Percentiles rank a stretch among this genome's conserved stretches.
Conservation (phyloP, 1,139 yeast genomes). For the Kodamaea sp. region DNA sequence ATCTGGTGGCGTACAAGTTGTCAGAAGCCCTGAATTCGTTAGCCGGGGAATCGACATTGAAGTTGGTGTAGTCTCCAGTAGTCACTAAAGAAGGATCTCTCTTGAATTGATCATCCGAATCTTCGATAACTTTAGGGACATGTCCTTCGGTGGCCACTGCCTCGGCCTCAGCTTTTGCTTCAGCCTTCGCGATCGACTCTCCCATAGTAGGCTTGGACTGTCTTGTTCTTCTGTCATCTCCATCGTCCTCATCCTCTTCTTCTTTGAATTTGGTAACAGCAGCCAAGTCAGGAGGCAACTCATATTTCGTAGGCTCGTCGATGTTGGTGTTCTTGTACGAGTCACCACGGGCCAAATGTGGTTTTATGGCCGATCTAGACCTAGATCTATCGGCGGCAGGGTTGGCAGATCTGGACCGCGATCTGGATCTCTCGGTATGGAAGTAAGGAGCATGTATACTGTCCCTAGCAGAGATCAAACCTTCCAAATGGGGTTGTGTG, state of each 20-base stretch:
- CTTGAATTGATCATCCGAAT: constrained; percentile 20
- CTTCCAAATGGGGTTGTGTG: constrained; percentile 1
- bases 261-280: constrained; percentile 10
- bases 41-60: constrained; percentile 44
- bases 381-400: constrained; percentile 18
- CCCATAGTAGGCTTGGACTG: constrained; percentile 51
- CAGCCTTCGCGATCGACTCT: constrained; percentile 50
- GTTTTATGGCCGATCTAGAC: constrained; percentile 37
- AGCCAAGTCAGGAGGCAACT: constrained; percentile 44
- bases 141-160: constrained; percentile 11
- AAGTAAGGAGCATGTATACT: constrained; percentile 49
- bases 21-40: constrained; percentile 18
- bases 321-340: constrained; percentile 53
- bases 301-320: constrained; percentile 44
- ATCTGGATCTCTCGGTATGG: constrained; percentile 36
- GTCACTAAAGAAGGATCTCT: constrained; percentile 47
- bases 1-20: constrained; percentile 31
- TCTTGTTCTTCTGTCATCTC: constrained; percentile 43
- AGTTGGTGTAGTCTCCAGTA: constrained; percentile 52
- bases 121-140: constrained; percentile 15
- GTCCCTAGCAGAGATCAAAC: constrained; percentile 5
- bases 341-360: constrained; percentile 69
- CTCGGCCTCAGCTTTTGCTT: constrained; percentile 24
- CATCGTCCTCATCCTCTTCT: constrained; percentile 26
- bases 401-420: constrained; percentile 35